Base-by-base conservation (phyloP, 1,284 basidiomycete species). In the Wallemia ichthyophaga region DNA sequence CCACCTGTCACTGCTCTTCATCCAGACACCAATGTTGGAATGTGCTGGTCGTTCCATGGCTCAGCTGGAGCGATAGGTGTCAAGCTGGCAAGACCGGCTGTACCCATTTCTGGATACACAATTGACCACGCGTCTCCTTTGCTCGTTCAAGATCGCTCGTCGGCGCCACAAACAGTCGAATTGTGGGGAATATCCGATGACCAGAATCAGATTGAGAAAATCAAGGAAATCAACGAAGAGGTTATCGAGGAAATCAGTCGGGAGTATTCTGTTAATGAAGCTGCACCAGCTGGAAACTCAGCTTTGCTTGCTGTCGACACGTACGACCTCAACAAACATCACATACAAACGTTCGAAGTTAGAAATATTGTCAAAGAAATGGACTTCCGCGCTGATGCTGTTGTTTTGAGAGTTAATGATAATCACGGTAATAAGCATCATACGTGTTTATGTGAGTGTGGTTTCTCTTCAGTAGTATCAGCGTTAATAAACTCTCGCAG, bases 21-120 rank as follows among this genome's bases (percentile, higher is more conserved):
- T 66, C 83, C 85, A 60, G 84, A 88, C 62, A 74, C 74, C 25
- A 76, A 81, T 59, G 78, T 79, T 25, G 91, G 92, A 1, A 78
- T 82, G 62, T 98, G 91, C 70, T 98, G 91, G 91, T 84, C 92
- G 1, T 87, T 96, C 70, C 72, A 71, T 1, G 89, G 89, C 0
- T 66, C 73, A 3, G 68, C 76, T 56, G 92, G 89, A 1, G 81
- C 84, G 65, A 72, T 96, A 1, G 88, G 84, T 2, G 79, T 98
- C 53, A 73, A 75, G 57, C 78, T 96, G 21, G 79, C 81, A 1
- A 74, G 76, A 76, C 80, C 7, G 73, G 76, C 59, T 76, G 91
- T 48, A 76, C 78, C 1, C 82, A 85, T 62, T 71, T 96, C 59
- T 85, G 84, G 13, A 76, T 96, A 63, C 91, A 96, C 67, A 92